Base-by-base conservation (phyloP, 257 asterid genomes). In the Misopates orontium region DNA sequence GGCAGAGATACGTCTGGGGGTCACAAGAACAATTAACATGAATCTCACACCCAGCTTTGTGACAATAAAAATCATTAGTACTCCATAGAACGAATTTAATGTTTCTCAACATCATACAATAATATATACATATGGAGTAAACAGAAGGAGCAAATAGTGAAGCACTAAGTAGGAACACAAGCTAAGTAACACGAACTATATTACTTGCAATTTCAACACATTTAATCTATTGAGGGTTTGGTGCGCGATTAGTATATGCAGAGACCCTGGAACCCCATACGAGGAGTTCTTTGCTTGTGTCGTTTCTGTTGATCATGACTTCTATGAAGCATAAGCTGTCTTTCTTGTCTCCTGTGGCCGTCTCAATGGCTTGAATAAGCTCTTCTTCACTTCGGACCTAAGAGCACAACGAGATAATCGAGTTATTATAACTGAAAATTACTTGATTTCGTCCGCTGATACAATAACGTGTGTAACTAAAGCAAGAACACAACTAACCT, bases 231-330 rank as follows among this genome's bases (percentile, higher is more conserved):
- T 87, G 92, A 48, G 92, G 90, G 52, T 83, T 81, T 25, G 92
- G 95, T 1, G 85, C 76, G 69, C 92, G 90, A 71, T 92, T 64
- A 50, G 85, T 85, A 57, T 90, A 90, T 5, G 89, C 77, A n/a
- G 79, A 74, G 22, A 85, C 95, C 70, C 95, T 73, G 21, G 95
- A 87, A 5, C 95, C 92, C 92, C 95, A 84, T 75, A 82, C 95
- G 2, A 87, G 87, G 31, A 86, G 82, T 70, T 83, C 94, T 76
- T 83, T 81, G 77, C 90, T 82, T 3, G 95, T 86, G 57, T 86
- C 95, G 44, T 86, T 90, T 61, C 73, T 86, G 81, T 86, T 90
- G 53, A 68, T 83, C 10, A 84, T 79, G 66, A 86, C 88, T 67
- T 87, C 95, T 0, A 87, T 84, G 79, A 87, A 87, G 68, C 95